Percentiles rank a stretch among this genome's conserved stretches.
These are phyloP conservation scores for Chrysoporthe austroafricana DNA, from an alignment of 2,329 filamentous ascomycete genomes.

Conservation along the genomic window DNA sequence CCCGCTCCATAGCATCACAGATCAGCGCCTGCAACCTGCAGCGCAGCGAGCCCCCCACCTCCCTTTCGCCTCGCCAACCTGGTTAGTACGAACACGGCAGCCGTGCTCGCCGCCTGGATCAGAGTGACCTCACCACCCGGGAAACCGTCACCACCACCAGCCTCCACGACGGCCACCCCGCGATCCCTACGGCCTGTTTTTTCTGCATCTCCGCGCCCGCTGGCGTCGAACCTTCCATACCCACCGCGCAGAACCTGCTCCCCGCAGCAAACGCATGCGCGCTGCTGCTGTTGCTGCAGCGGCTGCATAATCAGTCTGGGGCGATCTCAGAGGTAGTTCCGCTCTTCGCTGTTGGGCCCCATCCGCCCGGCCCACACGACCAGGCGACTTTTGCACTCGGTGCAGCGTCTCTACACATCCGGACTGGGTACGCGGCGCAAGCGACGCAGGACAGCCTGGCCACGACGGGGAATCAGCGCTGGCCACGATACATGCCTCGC, in stretches of 20 bases:
- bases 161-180: neutral
- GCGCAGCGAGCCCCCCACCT: neutral
- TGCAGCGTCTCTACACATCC: constrained; percentile 16
- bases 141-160: neutral
- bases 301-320: constrained; percentile 19
- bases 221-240: neutral
- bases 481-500: constrained; percentile 27
- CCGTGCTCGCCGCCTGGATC: neutral
- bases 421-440: constrained; percentile 25
- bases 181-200: neutral
- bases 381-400: constrained; percentile 8
- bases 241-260: neutral
- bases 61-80: neutral
- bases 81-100: constrained; percentile 8
- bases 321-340: constrained; percentile 7
- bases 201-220: too few relatives aligned
- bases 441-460: constrained; percentile 29
- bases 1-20: neutral
- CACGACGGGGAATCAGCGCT: constrained; percentile 25
- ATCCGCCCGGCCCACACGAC: constrained; percentile 20
- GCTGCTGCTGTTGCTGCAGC: constrained; percentile 5
- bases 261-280: constrained; percentile 10
- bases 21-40: constrained; percentile 3
- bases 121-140: constrained; percentile 13
- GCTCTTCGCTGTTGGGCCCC: constrained; percentile 14